Evolutionary conservation across 352 stramenopile species (phyloP), one percentile per base, ranked within the genome.

Genomic region (Phytophthora pistaciae): DNA sequence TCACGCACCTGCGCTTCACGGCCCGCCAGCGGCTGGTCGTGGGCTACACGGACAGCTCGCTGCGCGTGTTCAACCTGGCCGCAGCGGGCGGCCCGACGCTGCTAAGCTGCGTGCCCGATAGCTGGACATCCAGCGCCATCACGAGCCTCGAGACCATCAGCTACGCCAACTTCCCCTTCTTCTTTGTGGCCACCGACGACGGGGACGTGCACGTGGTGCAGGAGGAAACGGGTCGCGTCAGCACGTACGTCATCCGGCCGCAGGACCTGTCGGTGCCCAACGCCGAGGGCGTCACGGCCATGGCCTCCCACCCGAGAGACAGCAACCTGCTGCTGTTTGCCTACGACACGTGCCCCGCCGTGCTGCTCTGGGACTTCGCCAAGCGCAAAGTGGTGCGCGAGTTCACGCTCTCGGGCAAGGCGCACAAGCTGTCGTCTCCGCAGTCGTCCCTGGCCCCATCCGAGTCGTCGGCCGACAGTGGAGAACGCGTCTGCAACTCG

Each of bases 141-240:
- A 90, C 80, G 56, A 83, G 72, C 46, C 55, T 95, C 1, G 87
- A 94, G 75, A 94, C 88, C 1, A 81, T 90, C 36, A 44, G 48
- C 48, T 91, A 90, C 64, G 63, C 67, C 14, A 77, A 82, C 20
- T 89, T 84, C 40, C 81, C 83, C 36, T 95, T 86, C 63, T 85
- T 92, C 57, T 94, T 92, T 42, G 79, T 92, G 13, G 86, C 88
- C 13, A 84, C 88, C 16, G 85, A 94, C 63, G 84, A 95, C 29
- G 84, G 85, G 20, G 73, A 84, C 9, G 62, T 94, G 53, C 61
- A 95, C 81, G 84, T 95, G 9, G 64, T 95, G 4, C 84, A 95
- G 6, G 88, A 95, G 74, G 84, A 92, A 11, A 93, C 86, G 0
- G 87, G 85, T 7, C 77, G 79, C 50, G 75, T 87, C 29, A 89